phyloP scores from a whole-genome alignment of 2,329 filamentous ascomycete genomes.

The Ophiostoma angusticollis region DNA sequence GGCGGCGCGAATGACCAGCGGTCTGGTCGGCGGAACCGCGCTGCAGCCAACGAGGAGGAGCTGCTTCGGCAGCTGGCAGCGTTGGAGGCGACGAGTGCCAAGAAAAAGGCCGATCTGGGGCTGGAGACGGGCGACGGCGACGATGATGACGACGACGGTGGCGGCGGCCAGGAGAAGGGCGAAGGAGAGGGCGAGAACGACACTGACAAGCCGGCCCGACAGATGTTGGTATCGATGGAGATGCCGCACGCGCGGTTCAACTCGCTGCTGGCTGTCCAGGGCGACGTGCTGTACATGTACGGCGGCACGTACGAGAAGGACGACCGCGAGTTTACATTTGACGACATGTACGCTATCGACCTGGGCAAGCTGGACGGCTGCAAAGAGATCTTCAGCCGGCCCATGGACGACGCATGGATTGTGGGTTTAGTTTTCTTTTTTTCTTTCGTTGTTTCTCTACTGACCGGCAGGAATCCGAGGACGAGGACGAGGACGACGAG shows the following conservation, averaged over 20 bases:
- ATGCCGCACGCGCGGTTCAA: constrained; percentile 89
- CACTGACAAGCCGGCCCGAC: constrained; percentile 45
- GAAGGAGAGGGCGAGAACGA: constrained; percentile 42
- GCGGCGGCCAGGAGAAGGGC: constrained; percentile 35
- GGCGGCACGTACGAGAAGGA: constrained; percentile 93
- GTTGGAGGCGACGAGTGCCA: constrained; percentile 44
- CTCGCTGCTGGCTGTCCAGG: constrained; percentile 77
- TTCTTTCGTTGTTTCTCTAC: constrained; percentile 16
- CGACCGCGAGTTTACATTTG: constrained; percentile 89
- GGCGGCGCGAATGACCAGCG: constrained; percentile 29
- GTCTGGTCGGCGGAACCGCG: constrained; percentile 52
- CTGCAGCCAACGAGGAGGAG: constrained; percentile 84
- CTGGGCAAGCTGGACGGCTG: constrained; percentile 92
- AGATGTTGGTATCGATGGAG: constrained; percentile 60
- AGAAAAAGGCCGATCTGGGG: constrained; percentile 1
- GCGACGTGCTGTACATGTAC: constrained; percentile 86
- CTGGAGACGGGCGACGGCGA: not conserved
- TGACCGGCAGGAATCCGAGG: constrained; percentile 38
- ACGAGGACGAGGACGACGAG: constrained; percentile 46
- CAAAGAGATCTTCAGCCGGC: constrained; percentile 76
- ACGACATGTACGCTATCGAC: constrained; percentile 86
- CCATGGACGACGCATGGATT: constrained; percentile 68
- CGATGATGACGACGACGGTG: constrained; percentile 48
- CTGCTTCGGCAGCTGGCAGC: constrained; percentile 75
- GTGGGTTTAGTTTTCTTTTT: constrained; percentile 32